These are phyloP conservation scores for Umbilicus rupestris DNA, from an alignment of 164 flowering plant species.

Conservation along the genomic window DNA sequence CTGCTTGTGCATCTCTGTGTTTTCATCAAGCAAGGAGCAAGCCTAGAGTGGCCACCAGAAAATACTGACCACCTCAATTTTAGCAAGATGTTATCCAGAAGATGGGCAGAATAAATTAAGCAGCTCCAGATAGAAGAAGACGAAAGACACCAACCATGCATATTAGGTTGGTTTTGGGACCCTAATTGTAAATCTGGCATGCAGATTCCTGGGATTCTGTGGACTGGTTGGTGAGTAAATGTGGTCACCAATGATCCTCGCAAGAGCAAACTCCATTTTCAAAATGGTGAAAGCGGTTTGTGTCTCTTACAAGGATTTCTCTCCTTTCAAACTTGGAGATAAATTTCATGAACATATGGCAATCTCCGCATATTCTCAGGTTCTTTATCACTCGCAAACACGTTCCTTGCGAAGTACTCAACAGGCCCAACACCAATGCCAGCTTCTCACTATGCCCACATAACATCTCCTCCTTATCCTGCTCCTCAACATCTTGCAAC, in stretches of 20 bases:
- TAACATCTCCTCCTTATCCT: constrained; percentile 2
- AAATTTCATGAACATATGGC: constrained; percentile 5
- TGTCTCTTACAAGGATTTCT: constrained; percentile 1
- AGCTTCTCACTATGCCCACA: constrained; percentile 7
- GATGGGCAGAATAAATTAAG: not conserved
- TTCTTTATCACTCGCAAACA: not conserved
- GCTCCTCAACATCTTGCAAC: not conserved
- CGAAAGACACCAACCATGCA: constrained; percentile 17
- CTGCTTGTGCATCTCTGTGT: no score
- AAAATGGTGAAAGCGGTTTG: constrained; percentile 1
- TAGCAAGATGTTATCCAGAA: not conserved
- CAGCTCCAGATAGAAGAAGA: no score
- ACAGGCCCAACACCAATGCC: not conserved
- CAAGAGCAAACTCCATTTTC: not conserved
- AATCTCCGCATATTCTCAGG: constrained; percentile 1
- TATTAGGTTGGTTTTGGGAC: no score
- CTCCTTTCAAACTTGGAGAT: not conserved
- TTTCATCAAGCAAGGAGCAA: constrained; percentile 9
- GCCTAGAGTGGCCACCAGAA: constrained; percentile 15
- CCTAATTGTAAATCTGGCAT: no score
- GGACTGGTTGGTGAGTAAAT: no score
- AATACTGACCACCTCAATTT: constrained; percentile 12
- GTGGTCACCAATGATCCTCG: not conserved
- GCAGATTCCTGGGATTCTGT: no score
- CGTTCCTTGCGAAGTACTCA: not conserved